A percentile compares a stretch with the other conserved stretches of the same genome.
Evolutionary conservation across 495 filamentous ascomycete species (phyloP).

Genomic region (Thozetella sp.): DNA sequence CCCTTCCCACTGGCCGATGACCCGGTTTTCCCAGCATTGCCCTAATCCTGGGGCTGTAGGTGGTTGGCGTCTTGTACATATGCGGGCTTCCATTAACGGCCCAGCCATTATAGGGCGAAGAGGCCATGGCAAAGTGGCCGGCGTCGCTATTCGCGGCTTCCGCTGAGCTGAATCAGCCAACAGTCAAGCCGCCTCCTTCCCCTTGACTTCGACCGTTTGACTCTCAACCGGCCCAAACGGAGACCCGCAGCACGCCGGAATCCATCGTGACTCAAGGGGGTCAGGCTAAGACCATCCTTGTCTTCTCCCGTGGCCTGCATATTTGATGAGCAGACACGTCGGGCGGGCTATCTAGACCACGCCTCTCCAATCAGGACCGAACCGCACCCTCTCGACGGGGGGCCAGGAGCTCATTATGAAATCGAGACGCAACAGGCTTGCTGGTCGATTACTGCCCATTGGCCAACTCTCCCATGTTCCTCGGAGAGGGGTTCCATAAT

Average conservation of each 20-base stretch:
- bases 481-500: too few species aligned
- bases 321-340: constrained; percentile 19
- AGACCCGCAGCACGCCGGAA: not conserved
- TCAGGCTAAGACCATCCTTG: constrained; percentile 22
- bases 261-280: constrained; percentile 7
- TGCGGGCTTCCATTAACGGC: constrained; percentile 11
- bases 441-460: too few species aligned
- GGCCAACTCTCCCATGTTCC: too few species aligned
- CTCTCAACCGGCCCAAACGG: not conserved
- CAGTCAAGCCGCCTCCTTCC: not conserved
- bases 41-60: constrained; percentile 6
- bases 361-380: constrained; percentile 22
- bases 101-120: constrained; percentile 13
- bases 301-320: constrained; percentile 8
- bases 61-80: constrained; percentile 11
- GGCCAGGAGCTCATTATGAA: too few species aligned
- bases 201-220: not conserved
- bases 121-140: constrained; percentile 5
- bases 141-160: constrained; percentile 2
- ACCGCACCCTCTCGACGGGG: constrained; percentile 18
- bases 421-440: too few species aligned
- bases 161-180: constrained; percentile 10
- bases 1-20: constrained; percentile 11
- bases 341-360: constrained; percentile 9
- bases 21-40: constrained; percentile 21